Evolutionary conservation across 495 filamentous ascomycete genomes (phyloP), one percentile per base, ranked within the genome.

Genomic region (Jackrogersella multiformis): DNA sequence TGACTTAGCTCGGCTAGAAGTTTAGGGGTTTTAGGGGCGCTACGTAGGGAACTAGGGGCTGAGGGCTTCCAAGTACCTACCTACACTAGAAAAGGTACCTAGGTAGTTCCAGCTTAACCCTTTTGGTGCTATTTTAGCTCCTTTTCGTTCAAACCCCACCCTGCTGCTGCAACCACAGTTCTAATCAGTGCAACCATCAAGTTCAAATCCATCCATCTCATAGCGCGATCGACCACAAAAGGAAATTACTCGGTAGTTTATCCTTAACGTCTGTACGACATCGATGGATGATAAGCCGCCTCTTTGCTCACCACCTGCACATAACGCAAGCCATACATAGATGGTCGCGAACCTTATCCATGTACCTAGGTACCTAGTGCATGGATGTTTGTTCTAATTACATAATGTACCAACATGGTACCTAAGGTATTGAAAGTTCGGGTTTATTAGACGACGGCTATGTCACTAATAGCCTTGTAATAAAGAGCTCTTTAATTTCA

Each of bases 201-300:
- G n/a, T 58, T 65, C 13, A 34, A 49, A 64, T 64, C 52, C 58
- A 49, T 32, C 41, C 15, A 36, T 24, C 26, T 34, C 46, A 15
- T 26, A 32, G 16, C 26, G 8, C 28, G 16, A 30, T 51, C 28
- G 13, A 18, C 30, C 23, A 63, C 34, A 52, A 52, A 30, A 16
- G n/a, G 26, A 23, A 15, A 5, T 56, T 44, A 26, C 39, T 38
- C 54, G 54, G 39, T 42, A 56, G 38, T 56, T 42, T 38, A 26
- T 56, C 18, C 54, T 53, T 45, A 23, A 10, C 24, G 35, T 24
- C 54, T 67, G 64, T 67, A 56, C 49, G 56, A 67, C 64, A 61
- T 61, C 56, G 26, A 60, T 60, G 42, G 51, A 46, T 46, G 21
- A 46, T 46, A 46, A 46, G 23, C 42, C 42, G 42, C 42, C 23